Base-by-base conservation (phyloP, 768 basidiomycete species). In the Melanogaster broomeanus region DNA sequence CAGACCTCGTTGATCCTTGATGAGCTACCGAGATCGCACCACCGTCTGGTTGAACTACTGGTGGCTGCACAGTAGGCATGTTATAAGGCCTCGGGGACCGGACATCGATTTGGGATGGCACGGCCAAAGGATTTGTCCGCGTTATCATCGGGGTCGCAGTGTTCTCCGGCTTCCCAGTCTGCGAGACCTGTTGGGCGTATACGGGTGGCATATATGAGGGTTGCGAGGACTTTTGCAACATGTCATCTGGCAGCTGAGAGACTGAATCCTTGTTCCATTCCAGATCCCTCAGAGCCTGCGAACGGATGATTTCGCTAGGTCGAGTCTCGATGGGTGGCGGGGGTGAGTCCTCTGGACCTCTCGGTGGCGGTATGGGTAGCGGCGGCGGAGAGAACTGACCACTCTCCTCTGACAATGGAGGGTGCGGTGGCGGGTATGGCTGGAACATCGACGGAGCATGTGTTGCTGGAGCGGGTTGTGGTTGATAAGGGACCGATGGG, bases 321-420 rank as follows among this genome's bases (percentile, higher is more conserved):
- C 66, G 63, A n/a, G 22, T 56, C 30, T 63, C 63, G 11, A 68
- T 61, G 13, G 55, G 43, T 30, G 45, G 60, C 3, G 57, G 52
- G 13, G 52, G 52, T 24, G 52, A 53, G 28, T 53, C 52, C 33
- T 68, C 65, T 15, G 31, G 46, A 15, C 60, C 48, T 46, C 62
- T 56, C 9, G 67, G 67, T 1, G 67, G 66, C 1, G 68, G 67
- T 41, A 68, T 47, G 8, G 62, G 68, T 12, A 68, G 45, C 1
- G 67, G 62, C 22, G 67, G 66, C 16, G 67, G 67, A 11, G 67
- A 68, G 41, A 28, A 66, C 30, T 60, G 53, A 42, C 53, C 57
- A 46, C 19, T 21, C 5, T 58, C 61, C 28, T 56, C 63, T 19
- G 52, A 15, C 1, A 42, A 3, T n/a, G 56, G 45, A 42, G 55